Evolutionary conservation across 2,329 filamentous ascomycete genomes (phyloP), one percentile per base, ranked within the genome.

Genomic region (Trematosphaeria pertusa): DNA sequence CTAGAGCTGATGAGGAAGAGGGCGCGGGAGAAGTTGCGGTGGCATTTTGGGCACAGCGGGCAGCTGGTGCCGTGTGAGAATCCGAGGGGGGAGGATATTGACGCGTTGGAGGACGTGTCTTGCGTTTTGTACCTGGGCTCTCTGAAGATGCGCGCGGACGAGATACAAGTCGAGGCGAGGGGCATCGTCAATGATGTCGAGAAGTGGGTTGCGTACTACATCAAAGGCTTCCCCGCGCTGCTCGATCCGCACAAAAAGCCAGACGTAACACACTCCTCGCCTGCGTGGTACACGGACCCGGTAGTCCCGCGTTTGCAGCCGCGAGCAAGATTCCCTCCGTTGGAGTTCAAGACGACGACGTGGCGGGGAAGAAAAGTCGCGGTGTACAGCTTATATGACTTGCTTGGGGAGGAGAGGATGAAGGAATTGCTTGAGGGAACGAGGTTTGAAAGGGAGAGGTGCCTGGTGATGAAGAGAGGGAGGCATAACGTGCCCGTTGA

Each of bases 1-100:
- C 52, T 75, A 0, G 54, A 52, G 5, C 50, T 70, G 35, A 63
- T 79, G 61, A 68, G 70, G 15, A 65, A 60, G 34, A 62, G 70
- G 8, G 62, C 71, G 0, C 36, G 69, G 6, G 69, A 65, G 40
- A 63, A 66, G n/a, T 50, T 81, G 34, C 63, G 66, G 30, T 71
- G 63, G 48, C 63, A 54, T 37, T 66, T 70, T 34, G 52, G 52
- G 11, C 57, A 59, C 22, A 42, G 37, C 3, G 64, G 65, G 5
- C 61, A 54, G 12, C 37, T 71, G 40, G 46, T 54, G 0, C 50
- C 58, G 0, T 62, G 63, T 12, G 39, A 41, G 8, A 65, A 61
- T 26, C 62, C 63, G 15, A 37, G 42, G 6, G 17, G 50, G 0
- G 45, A 46, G 18, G 58, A 67, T 32, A 52, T 68, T 12, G 56